A percentile compares a stretch with the other conserved stretches of the same genome.
These are phyloP conservation scores for Scenedesmus sp. DNA, from an alignment of 163 green algal genomes.

Conservation along the genomic window DNA sequence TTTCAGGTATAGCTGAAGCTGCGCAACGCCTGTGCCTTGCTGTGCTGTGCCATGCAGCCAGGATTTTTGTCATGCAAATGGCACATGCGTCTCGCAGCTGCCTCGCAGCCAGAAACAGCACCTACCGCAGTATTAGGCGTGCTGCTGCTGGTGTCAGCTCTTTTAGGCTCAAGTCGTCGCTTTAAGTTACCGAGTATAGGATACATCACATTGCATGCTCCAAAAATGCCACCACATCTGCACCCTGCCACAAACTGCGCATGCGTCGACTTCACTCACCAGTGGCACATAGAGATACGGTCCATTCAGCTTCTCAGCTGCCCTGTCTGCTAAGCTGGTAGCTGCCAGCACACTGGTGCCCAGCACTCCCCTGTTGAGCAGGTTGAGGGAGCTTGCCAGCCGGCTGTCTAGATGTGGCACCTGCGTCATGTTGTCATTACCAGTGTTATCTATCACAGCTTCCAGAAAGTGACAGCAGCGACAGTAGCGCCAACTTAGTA, in stretches of 20 bases:
- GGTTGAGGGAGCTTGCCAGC: background rate
- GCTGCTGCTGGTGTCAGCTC: no score
- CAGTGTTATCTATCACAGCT: background rate
- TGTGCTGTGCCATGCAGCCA: no score
- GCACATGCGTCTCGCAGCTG: no score
- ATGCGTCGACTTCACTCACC: slow-evolving; percentile 17
- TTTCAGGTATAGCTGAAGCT: no score
- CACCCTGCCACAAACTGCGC: no score
- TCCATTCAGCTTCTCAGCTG: background rate
- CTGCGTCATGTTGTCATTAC: background rate
- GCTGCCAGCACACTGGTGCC: slow-evolving; percentile 5
- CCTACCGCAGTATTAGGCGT: no score
- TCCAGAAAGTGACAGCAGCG: background rate
- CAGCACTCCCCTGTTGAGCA: background rate
- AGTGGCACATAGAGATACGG: slow-evolving; percentile 27
- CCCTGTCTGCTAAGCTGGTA: background rate
- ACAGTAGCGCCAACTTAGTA: background rate
- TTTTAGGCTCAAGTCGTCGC: no score
- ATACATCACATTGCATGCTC: no score
- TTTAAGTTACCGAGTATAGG: no score
- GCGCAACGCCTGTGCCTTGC: no score
- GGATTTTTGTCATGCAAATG: no score
- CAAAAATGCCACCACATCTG: background rate
- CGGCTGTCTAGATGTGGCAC: background rate
- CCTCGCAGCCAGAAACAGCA: no score